A percentile compares a stretch with the other conserved stretches of the same genome.
These are phyloP conservation scores for Neurospora sublineolata DNA, from an alignment of 495 filamentous ascomycete genomes.

Conservation along the genomic window DNA sequence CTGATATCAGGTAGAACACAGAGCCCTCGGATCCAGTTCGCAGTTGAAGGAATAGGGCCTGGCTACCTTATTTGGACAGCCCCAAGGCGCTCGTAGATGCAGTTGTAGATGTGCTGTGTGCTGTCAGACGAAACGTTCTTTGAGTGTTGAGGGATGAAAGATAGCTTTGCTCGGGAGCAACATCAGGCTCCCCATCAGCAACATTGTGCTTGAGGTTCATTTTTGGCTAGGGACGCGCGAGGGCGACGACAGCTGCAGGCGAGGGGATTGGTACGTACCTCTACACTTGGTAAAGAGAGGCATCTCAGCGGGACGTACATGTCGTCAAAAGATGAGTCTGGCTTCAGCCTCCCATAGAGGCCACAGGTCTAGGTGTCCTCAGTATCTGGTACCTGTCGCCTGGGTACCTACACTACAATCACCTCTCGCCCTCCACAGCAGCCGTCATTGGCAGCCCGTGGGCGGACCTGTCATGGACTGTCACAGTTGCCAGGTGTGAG, in stretches of 20 bases:
- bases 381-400: neutral
- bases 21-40: neutral
- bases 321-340: constrained; percentile 5
- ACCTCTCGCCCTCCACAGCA: neutral
- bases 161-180: neutral
- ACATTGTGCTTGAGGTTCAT: neutral
- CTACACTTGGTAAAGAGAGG: neutral
- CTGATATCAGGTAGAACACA: neutral
- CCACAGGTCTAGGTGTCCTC: neutral
- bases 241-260: neutral
- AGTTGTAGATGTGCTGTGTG: neutral
- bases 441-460: neutral
- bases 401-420: neutral
- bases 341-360: neutral
- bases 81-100: neutral
- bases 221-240: neutral
- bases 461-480: neutral
- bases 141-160: neutral
- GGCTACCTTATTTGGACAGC: neutral
- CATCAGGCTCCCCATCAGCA: neutral
- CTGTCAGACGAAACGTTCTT: neutral
- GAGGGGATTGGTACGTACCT: constrained; percentile 9
- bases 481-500: neutral
- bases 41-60: neutral
- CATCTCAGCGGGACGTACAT: constrained; percentile 8